phyloP scores from a whole-genome alignment of 2,329 filamentous ascomycete species.

The Botryotinia convoluta region DNA sequence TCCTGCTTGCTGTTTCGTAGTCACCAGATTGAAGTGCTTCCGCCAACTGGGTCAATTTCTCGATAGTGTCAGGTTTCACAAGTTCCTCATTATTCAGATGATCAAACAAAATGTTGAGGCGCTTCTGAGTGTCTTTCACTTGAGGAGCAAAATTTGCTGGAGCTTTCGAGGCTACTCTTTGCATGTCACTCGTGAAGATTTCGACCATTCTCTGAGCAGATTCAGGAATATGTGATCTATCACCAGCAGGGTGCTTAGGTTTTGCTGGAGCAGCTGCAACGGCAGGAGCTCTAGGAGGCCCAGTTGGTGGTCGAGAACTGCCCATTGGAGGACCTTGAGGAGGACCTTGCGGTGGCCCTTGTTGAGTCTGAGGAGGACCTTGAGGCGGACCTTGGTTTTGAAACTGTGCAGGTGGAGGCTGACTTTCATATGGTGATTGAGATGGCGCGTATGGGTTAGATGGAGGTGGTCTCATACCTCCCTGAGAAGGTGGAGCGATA shows the following conservation, averaged over 20 bases:
- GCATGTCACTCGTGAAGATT: constrained; percentile 78
- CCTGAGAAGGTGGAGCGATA: constrained; percentile 44
- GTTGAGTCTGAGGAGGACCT: constrained; percentile 44
- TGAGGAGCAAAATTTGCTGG: constrained; percentile 84
- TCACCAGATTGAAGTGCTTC: constrained; percentile 66
- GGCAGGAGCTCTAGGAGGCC: constrained; percentile 27
- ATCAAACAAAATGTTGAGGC: constrained; percentile 90
- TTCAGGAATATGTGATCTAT: constrained; percentile 83
- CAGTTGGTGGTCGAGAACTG: constrained; percentile 46
- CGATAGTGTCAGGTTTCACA: constrained; percentile 74
- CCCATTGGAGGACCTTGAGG: constrained; percentile 40
- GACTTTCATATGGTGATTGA: constrained; percentile 51
- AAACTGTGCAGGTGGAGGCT: constrained; percentile 42
- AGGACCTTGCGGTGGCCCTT: constrained; percentile 41
- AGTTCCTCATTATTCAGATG: constrained; percentile 95
- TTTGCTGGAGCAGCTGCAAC: constrained; percentile 48
- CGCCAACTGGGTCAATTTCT: constrained; percentile 62
- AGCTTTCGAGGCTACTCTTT: constrained; percentile 80
- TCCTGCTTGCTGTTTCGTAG: constrained; percentile 62
- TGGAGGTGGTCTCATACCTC: constrained; percentile 46
- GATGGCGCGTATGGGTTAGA: constrained; percentile 57
- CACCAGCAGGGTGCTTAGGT: constrained; percentile 73
- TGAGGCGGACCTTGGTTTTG: constrained; percentile 44
- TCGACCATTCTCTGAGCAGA: constrained; percentile 77
- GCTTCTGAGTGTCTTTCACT: constrained; percentile 91